Base-by-base conservation (phyloP, 2,329 filamentous ascomycete genomes). In the Sporothrix curviconia region DNA sequence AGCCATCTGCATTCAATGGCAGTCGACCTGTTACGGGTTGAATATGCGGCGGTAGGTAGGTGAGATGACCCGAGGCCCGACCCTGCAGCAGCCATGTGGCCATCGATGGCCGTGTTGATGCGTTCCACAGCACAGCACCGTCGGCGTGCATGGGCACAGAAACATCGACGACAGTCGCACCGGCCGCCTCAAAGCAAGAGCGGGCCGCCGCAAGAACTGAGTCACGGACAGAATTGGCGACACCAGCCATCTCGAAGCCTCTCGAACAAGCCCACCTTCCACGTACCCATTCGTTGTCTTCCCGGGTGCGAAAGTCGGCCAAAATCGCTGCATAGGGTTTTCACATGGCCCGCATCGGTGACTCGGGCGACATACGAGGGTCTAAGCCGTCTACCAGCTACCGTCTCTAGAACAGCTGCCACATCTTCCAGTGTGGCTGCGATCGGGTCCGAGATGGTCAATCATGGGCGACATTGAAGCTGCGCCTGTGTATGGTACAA, bases 321-420 rank as follows among this genome's bases (percentile, higher is more conserved):
- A 74, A 63, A 0, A 66, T 51, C 4, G 57, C 55, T 2, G 64
- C 63, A 54, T 75, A 75, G 4, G 67, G 61, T 9, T 62, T 61
- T 1, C 74, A 69, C 5, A 67, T 59, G 7, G 61, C 53, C 22
- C 66, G 64, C 14, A 76, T 64, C 1, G 72, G 72, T 2, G 71
- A 68, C 62, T 74, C 72, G 9, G 72, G 72, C 3, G 68, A 70
- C 71, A 73, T 73, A 11, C 72, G 69, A 0, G 70, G 64, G 61
- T 80, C 78, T 14, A 79, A 69, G 9, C 75, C 74, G 63, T 81
- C 77, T 50, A 1, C 78, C 78, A 3, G 76, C 73, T 30, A 80
- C 69, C 0, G 54, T 69, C 5, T 62, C 32, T 0, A 79, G 67
- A 14, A 77, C 60, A 0, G 69, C 36, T 0, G 76, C 76, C 36